These are phyloP conservation scores for Adansonia gregorii DNA, from an alignment of 441 rosid genomes.

Conservation along the genomic window DNA sequence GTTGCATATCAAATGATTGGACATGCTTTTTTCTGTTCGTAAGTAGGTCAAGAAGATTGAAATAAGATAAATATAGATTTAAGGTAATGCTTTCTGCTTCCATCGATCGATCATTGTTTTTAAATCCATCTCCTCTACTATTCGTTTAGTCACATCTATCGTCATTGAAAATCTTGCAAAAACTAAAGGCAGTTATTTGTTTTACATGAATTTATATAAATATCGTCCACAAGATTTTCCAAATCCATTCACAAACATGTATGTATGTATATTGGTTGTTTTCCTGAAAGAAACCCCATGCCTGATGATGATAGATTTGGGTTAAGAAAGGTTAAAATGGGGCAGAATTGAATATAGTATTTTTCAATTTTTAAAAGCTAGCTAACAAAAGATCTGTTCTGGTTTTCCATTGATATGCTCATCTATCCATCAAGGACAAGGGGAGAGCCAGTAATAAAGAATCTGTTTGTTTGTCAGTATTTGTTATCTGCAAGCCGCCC, in stretches of 20 bases:
- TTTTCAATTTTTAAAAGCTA: background rate
- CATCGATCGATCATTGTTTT: background rate
- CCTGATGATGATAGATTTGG: background rate
- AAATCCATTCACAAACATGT: conserved; percentile 10
- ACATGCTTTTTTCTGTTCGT: background rate
- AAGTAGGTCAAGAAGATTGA: background rate
- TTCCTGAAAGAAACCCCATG: conserved; percentile 15
- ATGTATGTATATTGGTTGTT: background rate
- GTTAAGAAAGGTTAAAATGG: background rate
- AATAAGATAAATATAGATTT: too few species aligned
- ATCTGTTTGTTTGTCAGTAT: conserved; percentile 27
- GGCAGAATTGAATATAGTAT: background rate
- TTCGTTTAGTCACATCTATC: background rate
- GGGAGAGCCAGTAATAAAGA: too few species aligned
- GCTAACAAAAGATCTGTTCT: too few species aligned
- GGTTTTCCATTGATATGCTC: too few species aligned
- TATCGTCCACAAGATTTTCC: conserved; percentile 19
- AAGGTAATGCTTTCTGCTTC: too few species aligned
- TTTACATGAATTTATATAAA: background rate
- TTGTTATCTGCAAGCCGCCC: conserved; percentile 1
- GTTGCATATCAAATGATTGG: conserved; percentile 34
- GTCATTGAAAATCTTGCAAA: background rate
- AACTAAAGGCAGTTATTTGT: background rate
- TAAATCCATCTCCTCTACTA: background rate
- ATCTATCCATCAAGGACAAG: too few species aligned